Evolutionary conservation across 2,329 filamentous ascomycete species (phyloP), one percentile per base, ranked within the genome.

Genomic region (Clarireedia monteithiana): DNA sequence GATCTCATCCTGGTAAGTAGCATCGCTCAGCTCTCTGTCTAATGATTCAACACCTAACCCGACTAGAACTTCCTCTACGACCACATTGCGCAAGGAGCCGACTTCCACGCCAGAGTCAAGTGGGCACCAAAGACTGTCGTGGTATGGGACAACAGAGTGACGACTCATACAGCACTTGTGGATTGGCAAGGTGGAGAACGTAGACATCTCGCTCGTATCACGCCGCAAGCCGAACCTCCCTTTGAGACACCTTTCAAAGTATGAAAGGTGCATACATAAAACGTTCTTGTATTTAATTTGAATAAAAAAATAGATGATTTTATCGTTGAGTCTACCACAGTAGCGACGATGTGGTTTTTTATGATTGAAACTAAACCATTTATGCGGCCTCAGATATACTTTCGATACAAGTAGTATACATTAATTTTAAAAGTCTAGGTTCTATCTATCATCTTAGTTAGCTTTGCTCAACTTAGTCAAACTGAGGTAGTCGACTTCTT

Each of bases 141-240:
- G 2, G 83, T 92, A 0, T 95, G 89, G 89, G 89, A 94, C 67
- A 94, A 92, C 73, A 78, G 89, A 34, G 82, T 91, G 0, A 91
- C 87, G 9, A 80, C 83, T 63, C 89, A 95, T 70, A 86, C 86
- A 6, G 89, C 89, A 2, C 74, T 92, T 40, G 75, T 92, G 3
- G 89, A 95, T 69, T 95, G 89, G 89, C 82, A 86, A 63, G 82
- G 82, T 68, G 89, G 89, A 3, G 83, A 89, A 70, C 77, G 90
- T 57, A 79, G 90, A 50, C 89, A 95, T 72, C 72, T 95, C 59
- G 89, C 89, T 5, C 80, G 90, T 45, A 86, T 95, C 66, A 92
- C 89, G 4, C 89, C 89, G 0, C 88, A 92, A 73, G 89, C 88
- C 1, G 89, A 95, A 75, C 71, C 75, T 58, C 89, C 89, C 0